phyloP scores from a whole-genome alignment of 1,284 basidiomycete genomes.

The Testicularia cyperi region DNA sequence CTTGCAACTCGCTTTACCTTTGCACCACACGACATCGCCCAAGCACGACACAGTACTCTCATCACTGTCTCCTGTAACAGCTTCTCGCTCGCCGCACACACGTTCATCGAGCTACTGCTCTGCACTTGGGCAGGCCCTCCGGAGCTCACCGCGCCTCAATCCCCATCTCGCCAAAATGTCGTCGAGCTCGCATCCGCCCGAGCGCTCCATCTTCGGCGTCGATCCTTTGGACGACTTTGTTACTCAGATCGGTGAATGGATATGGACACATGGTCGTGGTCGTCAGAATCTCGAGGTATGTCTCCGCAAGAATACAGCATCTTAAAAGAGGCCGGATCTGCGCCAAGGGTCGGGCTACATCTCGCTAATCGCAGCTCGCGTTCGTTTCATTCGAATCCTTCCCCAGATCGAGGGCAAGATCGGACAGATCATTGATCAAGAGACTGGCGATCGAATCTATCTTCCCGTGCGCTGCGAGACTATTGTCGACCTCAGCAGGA shows the following conservation, averaged over 20 bases:
- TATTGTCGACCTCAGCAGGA: conserved; percentile 62
- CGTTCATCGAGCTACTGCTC: too few relatives aligned
- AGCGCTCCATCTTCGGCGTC: conserved; percentile 84
- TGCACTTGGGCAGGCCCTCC: too few relatives aligned
- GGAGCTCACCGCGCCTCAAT: too few relatives aligned
- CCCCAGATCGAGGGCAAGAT: conserved; percentile 87
- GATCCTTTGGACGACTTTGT: conserved; percentile 94
- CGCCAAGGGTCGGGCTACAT: too few relatives aligned
- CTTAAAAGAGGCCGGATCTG: not conserved
- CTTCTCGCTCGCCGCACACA: too few relatives aligned
- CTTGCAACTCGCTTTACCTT: too few relatives aligned
- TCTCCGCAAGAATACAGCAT: not conserved
- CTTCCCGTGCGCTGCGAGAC: conserved; percentile 83
- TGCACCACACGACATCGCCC: too few relatives aligned
- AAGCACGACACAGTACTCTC: too few relatives aligned
- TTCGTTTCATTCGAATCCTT: too few relatives aligned
- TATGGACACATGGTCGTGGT: conserved; percentile 63
- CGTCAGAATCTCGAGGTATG: conserved; percentile 64
- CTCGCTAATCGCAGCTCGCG: too few relatives aligned
- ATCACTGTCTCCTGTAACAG: too few relatives aligned
- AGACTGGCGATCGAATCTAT: conserved; percentile 65
- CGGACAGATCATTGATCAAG: conserved; percentile 73
- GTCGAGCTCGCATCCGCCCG: conserved; percentile 62
- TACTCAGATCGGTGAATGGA: conserved; percentile 83
- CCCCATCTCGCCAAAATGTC: too few relatives aligned